Percentiles rank a stretch among this genome's conserved stretches.
These are phyloP conservation scores for Ophiostoma triangulosporum DNA, from an alignment of 2,329 filamentous ascomycete genomes.

Conservation along the genomic window DNA sequence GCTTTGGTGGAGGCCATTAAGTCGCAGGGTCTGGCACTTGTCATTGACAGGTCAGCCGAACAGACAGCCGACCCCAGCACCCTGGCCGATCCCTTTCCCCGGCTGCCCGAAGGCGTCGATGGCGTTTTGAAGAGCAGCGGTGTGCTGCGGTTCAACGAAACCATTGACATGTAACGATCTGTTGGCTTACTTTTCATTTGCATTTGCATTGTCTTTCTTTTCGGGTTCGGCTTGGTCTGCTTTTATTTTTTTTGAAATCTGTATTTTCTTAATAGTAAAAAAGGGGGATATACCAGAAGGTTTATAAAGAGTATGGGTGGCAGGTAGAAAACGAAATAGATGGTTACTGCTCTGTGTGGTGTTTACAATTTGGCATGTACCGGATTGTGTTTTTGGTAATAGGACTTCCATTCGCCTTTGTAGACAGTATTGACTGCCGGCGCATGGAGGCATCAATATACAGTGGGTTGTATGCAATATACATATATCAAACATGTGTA, in stretches of 20 bases:
- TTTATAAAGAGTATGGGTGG: neutral
- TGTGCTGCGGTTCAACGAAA: conserved; percentile 84
- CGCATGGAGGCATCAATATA: too few relatives aligned
- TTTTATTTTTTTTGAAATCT: neutral
- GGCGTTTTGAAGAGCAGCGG: conserved; percentile 76
- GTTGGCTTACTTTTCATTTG: neutral
- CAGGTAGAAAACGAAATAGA: too few relatives aligned
- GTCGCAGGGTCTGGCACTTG: conserved; percentile 79
- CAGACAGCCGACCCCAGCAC: conserved; percentile 24
- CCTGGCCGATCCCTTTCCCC: conserved; percentile 37
- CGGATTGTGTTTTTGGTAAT: too few relatives aligned
- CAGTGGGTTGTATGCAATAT: too few relatives aligned
- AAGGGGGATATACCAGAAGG: neutral
- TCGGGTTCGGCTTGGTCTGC: neutral
- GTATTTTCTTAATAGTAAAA: neutral
- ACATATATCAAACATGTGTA: too few relatives aligned
- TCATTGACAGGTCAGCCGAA: conserved; percentile 69
- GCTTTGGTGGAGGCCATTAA: conserved; percentile 89
- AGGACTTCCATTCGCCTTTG: too few relatives aligned
- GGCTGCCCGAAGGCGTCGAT: conserved; percentile 70
- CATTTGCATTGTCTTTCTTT: neutral
- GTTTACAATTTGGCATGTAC: too few relatives aligned
- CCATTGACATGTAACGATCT: conserved; percentile 51
- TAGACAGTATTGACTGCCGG: too few relatives aligned
- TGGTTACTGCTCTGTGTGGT: too few relatives aligned